Conservation (phyloP, 352 stramenopile species). For the Globisporangium takayamanum region DNA sequence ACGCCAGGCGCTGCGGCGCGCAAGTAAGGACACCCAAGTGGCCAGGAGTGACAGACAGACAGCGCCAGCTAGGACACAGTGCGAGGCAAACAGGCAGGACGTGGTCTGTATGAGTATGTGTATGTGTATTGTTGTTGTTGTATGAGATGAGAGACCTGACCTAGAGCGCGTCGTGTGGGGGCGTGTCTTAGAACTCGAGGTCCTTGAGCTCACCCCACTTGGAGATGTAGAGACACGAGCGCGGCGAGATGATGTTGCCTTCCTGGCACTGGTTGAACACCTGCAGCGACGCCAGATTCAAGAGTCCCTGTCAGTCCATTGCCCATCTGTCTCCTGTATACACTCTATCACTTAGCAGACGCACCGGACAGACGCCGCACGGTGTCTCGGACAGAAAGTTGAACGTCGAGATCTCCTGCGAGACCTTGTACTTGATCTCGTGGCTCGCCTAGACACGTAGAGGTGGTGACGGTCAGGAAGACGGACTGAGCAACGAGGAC, state of each 20-base stretch:
- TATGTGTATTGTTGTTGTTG: neutral
- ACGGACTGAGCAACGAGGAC: too few species aligned
- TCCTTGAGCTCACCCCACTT: constrained; percentile 90
- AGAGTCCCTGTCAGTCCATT: constrained; percentile 2
- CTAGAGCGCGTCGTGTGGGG: too few species aligned
- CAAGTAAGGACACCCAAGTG: neutral
- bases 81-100: neutral
- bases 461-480: neutral
- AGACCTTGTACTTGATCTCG: constrained; percentile 87
- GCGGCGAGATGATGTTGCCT: constrained; percentile 87
- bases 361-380: constrained; percentile 83
- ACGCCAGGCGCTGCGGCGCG: constrained; percentile 21
- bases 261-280: constrained; percentile 89
- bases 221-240: constrained; percentile 87
- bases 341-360: constrained; percentile 14
- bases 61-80: neutral
- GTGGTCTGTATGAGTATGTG: neutral
- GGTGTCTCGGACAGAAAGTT: constrained; percentile 87
- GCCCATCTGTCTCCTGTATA: neutral
- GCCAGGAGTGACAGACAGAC: too few species aligned
- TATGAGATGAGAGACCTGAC: neutral
- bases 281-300: constrained; percentile 20
- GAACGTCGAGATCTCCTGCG: constrained; percentile 78
- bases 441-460: constrained; percentile 40
- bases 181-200: constrained; percentile 54